Base-by-base conservation (phyloP, 495 filamentous ascomycete genomes). In the Penicilliopsis zonata region DNA sequence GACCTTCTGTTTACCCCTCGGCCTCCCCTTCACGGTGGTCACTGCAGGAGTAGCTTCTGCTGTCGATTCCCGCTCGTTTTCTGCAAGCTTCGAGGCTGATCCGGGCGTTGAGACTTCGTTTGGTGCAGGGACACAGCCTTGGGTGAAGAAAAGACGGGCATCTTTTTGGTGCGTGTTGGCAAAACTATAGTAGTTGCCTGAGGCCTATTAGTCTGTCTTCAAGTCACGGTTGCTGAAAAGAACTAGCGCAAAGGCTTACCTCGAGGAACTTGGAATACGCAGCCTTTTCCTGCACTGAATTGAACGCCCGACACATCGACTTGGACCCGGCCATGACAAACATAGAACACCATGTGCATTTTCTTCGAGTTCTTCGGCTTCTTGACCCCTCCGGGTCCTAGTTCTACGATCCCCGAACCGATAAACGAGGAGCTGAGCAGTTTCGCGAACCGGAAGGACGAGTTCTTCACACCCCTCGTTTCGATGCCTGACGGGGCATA, bases 301-400 rank as follows among this genome's bases (percentile, higher is more conserved):
- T 65, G 64, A n/a, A 74, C 82, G n/a, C 80, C 78, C 1, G 62
- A 63, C 6, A 68, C 58, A 38, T 81, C 80, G 9, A 96, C 72
- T 29, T 73, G 77, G 21, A 94, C 85, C 30, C 75, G 69, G 5
- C 90, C 90, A 13, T 65, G 53, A 36, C 80, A 74, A 18, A 98
- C 80, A 51, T 90, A 95, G 49, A 98, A 95, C 1, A 80, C 78
- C 78, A 96, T 83, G 41, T 94, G 86, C 80, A 94, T 94, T 55
- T 80, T 84, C 32, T 88, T 71, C 3, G 79, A 77, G 45, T 93
- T 94, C 65, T 96, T 98, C 12, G 74, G 69, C 40, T 78, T 70
- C 68, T 98, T 98, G 30, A 76, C 66, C 12, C 76, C 76, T 3
- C 79, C 78, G 2, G 83, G 76, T 4, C 85, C 83, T 12, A 98